Evolutionary conservation across 139 green algal genomes (phyloP).

Genomic region (Zygnema circumcarinatum): DNA sequence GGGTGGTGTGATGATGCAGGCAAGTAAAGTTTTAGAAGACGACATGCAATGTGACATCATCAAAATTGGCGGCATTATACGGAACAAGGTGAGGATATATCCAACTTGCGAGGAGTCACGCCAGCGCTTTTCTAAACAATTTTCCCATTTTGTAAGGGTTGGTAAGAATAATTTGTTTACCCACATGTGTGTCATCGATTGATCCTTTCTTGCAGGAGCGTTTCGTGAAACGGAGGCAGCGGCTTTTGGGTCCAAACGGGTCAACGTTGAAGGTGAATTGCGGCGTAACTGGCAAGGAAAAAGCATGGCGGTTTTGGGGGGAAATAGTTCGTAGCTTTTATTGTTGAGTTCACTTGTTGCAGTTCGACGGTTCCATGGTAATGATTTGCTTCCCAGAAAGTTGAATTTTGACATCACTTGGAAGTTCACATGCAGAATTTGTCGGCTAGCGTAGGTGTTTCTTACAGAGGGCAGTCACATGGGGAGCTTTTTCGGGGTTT

Average conservation of each 20-base stretch:
- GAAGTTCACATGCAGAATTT: too few relatives aligned
- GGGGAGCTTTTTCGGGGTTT: background rate
- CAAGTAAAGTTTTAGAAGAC: conserved; percentile 92
- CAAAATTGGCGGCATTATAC: conserved; percentile 94
- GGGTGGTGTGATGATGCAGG: conserved; percentile 71
- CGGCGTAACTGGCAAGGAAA: conserved; percentile 97
- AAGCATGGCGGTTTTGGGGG: conserved; percentile 93
- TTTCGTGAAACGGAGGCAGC: conserved; percentile 96
- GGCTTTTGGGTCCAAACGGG: conserved; percentile 94
- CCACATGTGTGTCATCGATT: background rate
- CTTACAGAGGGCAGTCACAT: too few relatives aligned
- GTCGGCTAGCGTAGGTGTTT: too few relatives aligned
- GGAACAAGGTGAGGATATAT: conserved; percentile 87
- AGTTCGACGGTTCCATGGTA: too few relatives aligned
- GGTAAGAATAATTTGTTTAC: background rate
- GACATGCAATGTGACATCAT: conserved; percentile 97
- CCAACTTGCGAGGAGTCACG: background rate
- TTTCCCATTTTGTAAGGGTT: background rate
- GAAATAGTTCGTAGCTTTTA: conserved; percentile 93
- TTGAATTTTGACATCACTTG: too few relatives aligned
- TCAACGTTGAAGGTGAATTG: conserved; percentile 86
- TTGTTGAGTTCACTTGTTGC: too few relatives aligned
- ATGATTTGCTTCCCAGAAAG: too few relatives aligned
- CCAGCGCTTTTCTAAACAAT: background rate
- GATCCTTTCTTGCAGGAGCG: conserved; percentile 62